phyloP scores from a whole-genome alignment of 805 yeast genomes.

The Danielia oregonensis region DNA sequence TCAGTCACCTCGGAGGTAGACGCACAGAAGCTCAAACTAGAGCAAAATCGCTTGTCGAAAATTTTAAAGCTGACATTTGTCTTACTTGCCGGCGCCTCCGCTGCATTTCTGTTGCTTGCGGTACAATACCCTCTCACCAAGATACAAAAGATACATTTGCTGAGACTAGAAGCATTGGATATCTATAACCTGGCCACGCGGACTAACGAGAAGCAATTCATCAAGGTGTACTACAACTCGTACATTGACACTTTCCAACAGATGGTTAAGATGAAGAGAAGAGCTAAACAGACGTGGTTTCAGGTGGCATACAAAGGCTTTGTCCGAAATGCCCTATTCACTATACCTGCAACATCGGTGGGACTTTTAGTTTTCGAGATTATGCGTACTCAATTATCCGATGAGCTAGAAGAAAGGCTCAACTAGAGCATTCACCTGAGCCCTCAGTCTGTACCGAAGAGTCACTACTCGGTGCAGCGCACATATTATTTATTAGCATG shows the following conservation, averaged over 20 bases:
- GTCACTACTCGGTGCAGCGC: no score
- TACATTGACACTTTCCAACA: constrained; percentile 73
- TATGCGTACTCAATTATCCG: constrained; percentile 50
- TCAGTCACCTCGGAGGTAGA: constrained; percentile 10
- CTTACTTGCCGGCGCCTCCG: constrained; percentile 81
- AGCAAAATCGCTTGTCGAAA: constrained; percentile 38
- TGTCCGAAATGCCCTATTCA: constrained; percentile 61
- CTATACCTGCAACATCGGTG: constrained; percentile 84
- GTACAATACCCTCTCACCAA: constrained; percentile 82
- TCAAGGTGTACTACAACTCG: constrained; percentile 63
- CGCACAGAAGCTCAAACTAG: constrained; percentile 19
- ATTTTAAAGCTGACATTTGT: constrained; percentile 66
- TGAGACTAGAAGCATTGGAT: constrained; percentile 78
- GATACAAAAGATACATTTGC: constrained; percentile 73
- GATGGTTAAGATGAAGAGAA: constrained; percentile 48
- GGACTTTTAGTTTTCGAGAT: constrained; percentile 84
- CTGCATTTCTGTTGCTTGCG: constrained; percentile 70
- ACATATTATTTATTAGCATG: no score
- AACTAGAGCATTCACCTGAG: no score
- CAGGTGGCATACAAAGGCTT: constrained; percentile 80
- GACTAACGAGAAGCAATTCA: constrained; percentile 23
- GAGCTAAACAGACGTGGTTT: constrained; percentile 54
- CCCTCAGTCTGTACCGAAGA: no score
- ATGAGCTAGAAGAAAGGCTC: constrained; percentile 25
- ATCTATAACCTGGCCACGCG: constrained; percentile 40